Percentiles rank a stretch among this genome's conserved stretches.
phyloP scores from a whole-genome alignment of 805 yeast species.

The Barnettozyma wickerhamii region DNA sequence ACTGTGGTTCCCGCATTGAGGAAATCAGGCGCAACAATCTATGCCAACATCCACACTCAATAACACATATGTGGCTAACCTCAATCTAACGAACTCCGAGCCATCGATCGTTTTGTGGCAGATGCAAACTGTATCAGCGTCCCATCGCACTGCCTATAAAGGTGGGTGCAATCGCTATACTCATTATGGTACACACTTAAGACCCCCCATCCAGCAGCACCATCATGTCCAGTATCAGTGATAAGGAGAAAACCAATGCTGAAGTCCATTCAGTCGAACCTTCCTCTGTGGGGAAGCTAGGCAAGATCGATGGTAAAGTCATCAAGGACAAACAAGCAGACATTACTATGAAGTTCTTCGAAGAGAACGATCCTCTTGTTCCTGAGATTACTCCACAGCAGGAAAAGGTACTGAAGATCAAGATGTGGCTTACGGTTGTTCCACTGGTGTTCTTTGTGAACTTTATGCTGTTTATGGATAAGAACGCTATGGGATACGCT shows the following conservation, averaged over 20 bases:
- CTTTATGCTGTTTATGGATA: slow-evolving; percentile 15
- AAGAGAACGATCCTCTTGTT: slow-evolving; percentile 12
- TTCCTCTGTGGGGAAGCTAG: background rate
- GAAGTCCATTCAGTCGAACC: background rate
- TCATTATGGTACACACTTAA: too few species aligned
- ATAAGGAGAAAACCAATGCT: background rate
- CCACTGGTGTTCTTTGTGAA: slow-evolving; percentile 16
- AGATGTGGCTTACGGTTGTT: slow-evolving; percentile 22
- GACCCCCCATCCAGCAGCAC: too few species aligned
- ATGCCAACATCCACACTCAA: too few species aligned
- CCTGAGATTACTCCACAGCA: slow-evolving; percentile 15
- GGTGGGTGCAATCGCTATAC: too few species aligned
- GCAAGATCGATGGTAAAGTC: slow-evolving; percentile 1
- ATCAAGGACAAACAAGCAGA: slow-evolving; percentile 26
- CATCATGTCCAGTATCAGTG: background rate
- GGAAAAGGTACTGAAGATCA: slow-evolving; percentile 9
- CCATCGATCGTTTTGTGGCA: too few species aligned
- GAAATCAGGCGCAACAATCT: too few species aligned
- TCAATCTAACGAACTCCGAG: too few species aligned
- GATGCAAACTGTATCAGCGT: too few species aligned
- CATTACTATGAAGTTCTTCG: slow-evolving; percentile 11
- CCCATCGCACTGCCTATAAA: too few species aligned
- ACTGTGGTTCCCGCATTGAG: too few species aligned
- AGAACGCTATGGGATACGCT: slow-evolving; percentile 17
- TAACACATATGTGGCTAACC: too few species aligned